Percentiles rank a stretch among this genome's conserved stretches.
phyloP scores from a whole-genome alignment of 2,329 filamentous ascomycete genomes.

The Boeremia lycopersici region DNA sequence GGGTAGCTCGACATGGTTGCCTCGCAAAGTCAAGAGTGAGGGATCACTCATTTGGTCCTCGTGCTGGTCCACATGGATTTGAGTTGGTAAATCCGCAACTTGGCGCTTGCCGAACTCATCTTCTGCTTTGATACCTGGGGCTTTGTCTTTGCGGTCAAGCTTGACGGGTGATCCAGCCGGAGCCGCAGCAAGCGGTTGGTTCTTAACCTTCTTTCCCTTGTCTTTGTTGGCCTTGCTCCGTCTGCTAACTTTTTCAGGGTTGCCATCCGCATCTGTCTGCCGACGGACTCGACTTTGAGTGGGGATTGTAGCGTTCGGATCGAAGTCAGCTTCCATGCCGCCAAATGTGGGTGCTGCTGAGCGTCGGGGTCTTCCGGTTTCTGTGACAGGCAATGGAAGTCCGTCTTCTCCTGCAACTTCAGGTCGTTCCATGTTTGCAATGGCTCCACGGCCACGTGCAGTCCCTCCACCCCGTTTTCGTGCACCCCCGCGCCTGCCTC shows the following conservation, averaged over 20 bases:
- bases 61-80: conserved; percentile 29
- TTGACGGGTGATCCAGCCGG: conserved; percentile 45
- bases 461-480: conserved; percentile 40
- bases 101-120: conserved; percentile 39
- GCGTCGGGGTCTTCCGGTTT: conserved; percentile 57
- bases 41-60: conserved; percentile 40
- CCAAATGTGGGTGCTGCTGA: conserved; percentile 73
- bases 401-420: conserved; percentile 49
- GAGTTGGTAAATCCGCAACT: conserved; percentile 35
- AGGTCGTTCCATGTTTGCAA: conserved; percentile 55
- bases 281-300: conserved; percentile 44
- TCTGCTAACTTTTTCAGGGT: conserved; percentile 48
- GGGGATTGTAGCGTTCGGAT: conserved; percentile 50
- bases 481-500: conserved; percentile 36
- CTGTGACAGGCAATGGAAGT: conserved; percentile 50
- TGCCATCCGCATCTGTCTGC: conserved; percentile 41
- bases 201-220: conserved; percentile 51
- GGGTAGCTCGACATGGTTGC: conserved; percentile 5
- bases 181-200: conserved; percentile 48
- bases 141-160: conserved; percentile 41
- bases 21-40: conserved; percentile 17
- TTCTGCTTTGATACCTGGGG: conserved; percentile 41
- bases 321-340: conserved; percentile 67
- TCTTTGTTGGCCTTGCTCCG: conserved; percentile 49
- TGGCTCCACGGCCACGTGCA: conserved; percentile 63